Evolutionary conservation across 306 rosid species (phyloP).

Genomic region (Alnus rubra): DNA sequence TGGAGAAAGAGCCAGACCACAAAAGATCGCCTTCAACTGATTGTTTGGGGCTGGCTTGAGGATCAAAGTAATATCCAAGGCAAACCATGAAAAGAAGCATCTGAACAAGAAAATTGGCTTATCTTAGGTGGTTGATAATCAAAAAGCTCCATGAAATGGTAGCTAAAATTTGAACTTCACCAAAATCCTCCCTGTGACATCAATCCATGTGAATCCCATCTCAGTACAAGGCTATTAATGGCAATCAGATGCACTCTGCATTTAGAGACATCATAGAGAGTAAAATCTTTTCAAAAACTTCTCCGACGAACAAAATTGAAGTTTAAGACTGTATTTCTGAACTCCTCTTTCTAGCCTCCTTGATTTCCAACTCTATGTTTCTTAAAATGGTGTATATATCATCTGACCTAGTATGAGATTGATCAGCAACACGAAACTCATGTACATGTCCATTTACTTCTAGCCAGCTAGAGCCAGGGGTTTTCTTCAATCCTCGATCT

Average conservation of each 20-base stretch:
- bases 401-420: conserved; percentile 55
- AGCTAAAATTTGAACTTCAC: background rate
- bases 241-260: background rate
- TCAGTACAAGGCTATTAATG: background rate
- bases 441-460: conserved; percentile 59
- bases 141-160: background rate
- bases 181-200: background rate
- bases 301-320: background rate
- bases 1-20: background rate
- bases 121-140: background rate
- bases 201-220: background rate
- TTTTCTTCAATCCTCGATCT: conserved; percentile 67
- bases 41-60: background rate
- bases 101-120: background rate
- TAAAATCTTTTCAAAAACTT: conserved; percentile 16
- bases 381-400: conserved; percentile 53
- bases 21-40: background rate
- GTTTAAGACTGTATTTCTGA: conserved; percentile 9
- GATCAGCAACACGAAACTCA: conserved; percentile 76
- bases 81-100: background rate
- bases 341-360: conserved; percentile 29
- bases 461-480: conserved; percentile 75
- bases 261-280: background rate
- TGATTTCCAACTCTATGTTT: conserved; percentile 55
- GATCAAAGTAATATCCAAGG: background rate